Base-by-base conservation (phyloP, 2,329 filamentous ascomycete species). In the Zasmidium cellare region DNA sequence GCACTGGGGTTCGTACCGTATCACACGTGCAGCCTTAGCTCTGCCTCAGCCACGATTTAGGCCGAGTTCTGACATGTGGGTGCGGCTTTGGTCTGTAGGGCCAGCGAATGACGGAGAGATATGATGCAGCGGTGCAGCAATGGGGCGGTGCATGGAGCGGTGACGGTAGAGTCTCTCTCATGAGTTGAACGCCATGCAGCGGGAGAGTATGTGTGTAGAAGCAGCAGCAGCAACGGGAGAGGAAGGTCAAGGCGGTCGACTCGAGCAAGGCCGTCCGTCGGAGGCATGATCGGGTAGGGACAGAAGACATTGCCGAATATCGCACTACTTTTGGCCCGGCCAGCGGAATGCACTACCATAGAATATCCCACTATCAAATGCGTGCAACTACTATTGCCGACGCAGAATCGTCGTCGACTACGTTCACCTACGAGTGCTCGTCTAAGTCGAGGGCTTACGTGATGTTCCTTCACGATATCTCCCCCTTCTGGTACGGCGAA, bases 11-110 rank as follows among this genome's bases (percentile, higher is more conserved):
- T 53, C 41, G 51, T 53, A 53, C 51, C 41, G 51, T 53, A 46
- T 44, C 31, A 53, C 51, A 53, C 51, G 51, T 53, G 51, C 51
- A 24, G 51, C 38, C 51, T 35, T 35, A 46, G 51, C 48, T 51
- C 24, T 44, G 23, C 23, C 41, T 31, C 38, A 53, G 51, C 51
- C 51, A 46, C 51, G 31, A 52, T 52, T 46, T 53, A 46, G 41
- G 9, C 35, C 12, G 16, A 6, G 7, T 41, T 41, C 35, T 41
- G 35, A 41, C 35, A 41, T 41, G 35, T 41, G 35, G 35, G 16
- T 41, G 35, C 35, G n/a, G 35, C 35, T 41, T 6, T 14, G 7
- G 35, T n/a, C n/a, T 14, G 35, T 41, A 41, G 35, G 35, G 35
- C 35, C 35, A 41, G 35, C 35, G 35, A 41, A 41, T 52, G 35